Evolutionary conservation across 1,284 basidiomycete genomes (phyloP).

Genomic region (Lentinula novae-zelandiae): DNA sequence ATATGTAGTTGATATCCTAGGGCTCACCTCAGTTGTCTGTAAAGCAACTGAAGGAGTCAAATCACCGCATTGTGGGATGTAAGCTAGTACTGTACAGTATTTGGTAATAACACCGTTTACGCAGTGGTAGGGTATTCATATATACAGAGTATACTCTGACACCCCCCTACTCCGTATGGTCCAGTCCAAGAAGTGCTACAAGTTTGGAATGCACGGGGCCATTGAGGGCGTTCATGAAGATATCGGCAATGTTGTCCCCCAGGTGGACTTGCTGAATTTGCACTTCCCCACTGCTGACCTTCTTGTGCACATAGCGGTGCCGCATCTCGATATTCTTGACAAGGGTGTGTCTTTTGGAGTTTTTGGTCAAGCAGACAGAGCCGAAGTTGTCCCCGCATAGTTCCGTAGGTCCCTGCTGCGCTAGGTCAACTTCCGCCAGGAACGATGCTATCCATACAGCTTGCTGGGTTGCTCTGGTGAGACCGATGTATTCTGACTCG

Average conservation of each 20-base stretch:
- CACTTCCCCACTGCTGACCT: neutral
- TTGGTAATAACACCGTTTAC: too few species aligned
- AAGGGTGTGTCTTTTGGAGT: neutral
- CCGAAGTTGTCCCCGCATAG: neutral
- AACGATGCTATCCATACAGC: constrained; percentile 26
- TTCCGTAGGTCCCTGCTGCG: neutral
- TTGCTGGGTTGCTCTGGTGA: constrained; percentile 27
- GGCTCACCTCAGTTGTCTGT: too few species aligned
- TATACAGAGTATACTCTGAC: too few species aligned
- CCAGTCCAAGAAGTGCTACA: too few species aligned
- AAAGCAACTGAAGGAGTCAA: too few species aligned
- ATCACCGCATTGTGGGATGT: too few species aligned
- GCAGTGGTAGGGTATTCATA: too few species aligned
- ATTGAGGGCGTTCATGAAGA: neutral
- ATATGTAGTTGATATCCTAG: too few species aligned
- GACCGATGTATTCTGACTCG: constrained; percentile 34
- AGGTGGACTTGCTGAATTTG: neutral
- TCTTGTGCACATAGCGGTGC: neutral
- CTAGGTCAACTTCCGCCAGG: constrained; percentile 20
- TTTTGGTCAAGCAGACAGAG: neutral
- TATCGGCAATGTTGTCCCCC: neutral
- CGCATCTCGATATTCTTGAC: constrained; percentile 6
- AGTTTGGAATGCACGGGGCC: too few species aligned
- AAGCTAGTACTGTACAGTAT: too few species aligned
- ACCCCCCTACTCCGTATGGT: too few species aligned